Evolutionary conservation across 108 stramenopile species (phyloP), one percentile per base, ranked within the genome.

Genomic region (Stephanodiscus minutulus): DNA sequence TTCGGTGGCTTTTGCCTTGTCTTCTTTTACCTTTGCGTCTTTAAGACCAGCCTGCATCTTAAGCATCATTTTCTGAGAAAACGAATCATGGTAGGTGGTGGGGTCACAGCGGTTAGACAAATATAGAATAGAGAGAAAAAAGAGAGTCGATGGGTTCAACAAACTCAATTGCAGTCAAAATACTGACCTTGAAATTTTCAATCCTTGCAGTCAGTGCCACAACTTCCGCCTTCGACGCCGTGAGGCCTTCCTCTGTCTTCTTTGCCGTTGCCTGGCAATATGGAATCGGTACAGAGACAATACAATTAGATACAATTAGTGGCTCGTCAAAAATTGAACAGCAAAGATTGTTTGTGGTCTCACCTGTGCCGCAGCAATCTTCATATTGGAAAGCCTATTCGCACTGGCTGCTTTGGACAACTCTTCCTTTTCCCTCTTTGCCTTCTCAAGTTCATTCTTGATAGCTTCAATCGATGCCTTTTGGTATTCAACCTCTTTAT

Each of bases 401-500:
- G 70, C 61, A 39, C 72, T 66, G 15, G 66, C 65, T 0, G 55
- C 29, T 53, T 74, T 74, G 5, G 66, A 5, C 31, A 74, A 43
- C 48, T 81, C 67, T 41, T 74, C 79, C 7, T 81, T 81, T 50
- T 81, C 79, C 31, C 64, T 68, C 67, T 87, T 77, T 0, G 80
- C 64, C 58, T 88, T 83, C 50, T 77, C 72, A 15, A 91, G 73
- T 29, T 79, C 79, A 20, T 64, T 53, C 72, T 85, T 84, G 58
- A 83, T 68, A 6, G 74, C 81, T 21, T 80, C 83, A 31, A 94
- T 73, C 0, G 68, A 64, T 25, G 80, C 39, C 22, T 81, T 81
- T 27, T 68, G 81, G 22, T 87, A 74, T 27, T 76, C 53, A 27
- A 88, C 25, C 41, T 95, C 83, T 41, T 89, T 85, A 63, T 90